phyloP scores from a whole-genome alignment of 345 rosid genomes.

The Eucalyptus caleyi region DNA sequence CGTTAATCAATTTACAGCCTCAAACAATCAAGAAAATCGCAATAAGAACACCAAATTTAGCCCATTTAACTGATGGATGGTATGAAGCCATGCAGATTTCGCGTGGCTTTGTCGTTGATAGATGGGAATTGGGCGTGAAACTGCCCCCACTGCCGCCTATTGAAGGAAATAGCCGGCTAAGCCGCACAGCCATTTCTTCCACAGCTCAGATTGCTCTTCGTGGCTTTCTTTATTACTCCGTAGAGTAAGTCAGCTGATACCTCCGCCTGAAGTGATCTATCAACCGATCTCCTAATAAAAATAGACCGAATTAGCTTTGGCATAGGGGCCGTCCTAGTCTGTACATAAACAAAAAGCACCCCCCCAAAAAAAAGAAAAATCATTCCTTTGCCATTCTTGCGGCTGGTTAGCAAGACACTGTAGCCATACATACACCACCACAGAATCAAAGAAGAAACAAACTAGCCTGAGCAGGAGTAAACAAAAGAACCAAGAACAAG shows the following conservation, averaged over 20 bases:
- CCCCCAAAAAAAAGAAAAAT: not conserved
- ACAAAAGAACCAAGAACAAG: not conserved
- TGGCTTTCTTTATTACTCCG: not conserved
- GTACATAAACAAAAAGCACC: not conserved
- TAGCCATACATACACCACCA: not conserved
- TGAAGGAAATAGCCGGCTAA: not conserved
- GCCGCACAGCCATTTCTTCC: not conserved
- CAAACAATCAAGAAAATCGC: not conserved
- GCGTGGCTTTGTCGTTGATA: not conserved
- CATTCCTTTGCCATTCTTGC: not conserved
- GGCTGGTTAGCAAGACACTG: not conserved
- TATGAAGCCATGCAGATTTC: conserved; percentile 1
- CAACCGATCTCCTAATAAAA: not conserved
- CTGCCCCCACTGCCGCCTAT: not conserved
- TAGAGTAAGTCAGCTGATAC: not conserved
- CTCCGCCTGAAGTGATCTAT: not conserved
- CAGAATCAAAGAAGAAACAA: not conserved
- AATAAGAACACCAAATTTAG: not conserved
- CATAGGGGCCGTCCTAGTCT: not conserved
- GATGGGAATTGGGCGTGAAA: not conserved
- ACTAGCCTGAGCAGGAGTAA: not conserved
- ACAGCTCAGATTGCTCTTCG: not conserved
- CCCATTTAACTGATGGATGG: not conserved
- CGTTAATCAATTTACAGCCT: not conserved
- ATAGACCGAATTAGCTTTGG: not conserved